Conservation (phyloP, 2,329 filamentous ascomycete genomes). For the Penicillium sp. region DNA sequence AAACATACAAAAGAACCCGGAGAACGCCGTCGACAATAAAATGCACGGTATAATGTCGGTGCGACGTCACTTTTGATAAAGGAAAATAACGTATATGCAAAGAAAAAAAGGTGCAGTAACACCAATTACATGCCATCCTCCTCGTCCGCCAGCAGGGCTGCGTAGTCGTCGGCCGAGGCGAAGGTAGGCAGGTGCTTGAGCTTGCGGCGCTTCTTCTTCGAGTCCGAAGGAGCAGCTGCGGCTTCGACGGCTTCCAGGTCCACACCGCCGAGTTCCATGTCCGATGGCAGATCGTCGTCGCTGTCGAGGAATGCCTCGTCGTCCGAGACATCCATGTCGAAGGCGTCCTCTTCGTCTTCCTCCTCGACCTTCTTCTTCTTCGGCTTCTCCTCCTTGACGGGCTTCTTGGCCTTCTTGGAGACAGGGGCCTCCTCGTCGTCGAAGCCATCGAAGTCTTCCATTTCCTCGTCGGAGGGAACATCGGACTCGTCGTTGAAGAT, state of each 20-base stretch:
- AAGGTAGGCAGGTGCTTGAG: slow-evolving; percentile 89
- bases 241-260: slow-evolving; percentile 43
- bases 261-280: slow-evolving; percentile 47
- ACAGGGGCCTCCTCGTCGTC: slow-evolving; percentile 39
- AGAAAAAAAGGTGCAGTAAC: not conserved
- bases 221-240: slow-evolving; percentile 40
- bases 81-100: slow-evolving; percentile 7
- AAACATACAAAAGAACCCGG: not conserved
- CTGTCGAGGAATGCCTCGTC: slow-evolving; percentile 52
- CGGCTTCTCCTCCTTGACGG: slow-evolving; percentile 23
- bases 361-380: slow-evolving; percentile 31
- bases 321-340: slow-evolving; percentile 50
- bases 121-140: slow-evolving; percentile 49
- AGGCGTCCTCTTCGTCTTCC: slow-evolving; percentile 56
- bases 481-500: slow-evolving; percentile 50
- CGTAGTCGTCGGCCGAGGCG: slow-evolving; percentile 91
- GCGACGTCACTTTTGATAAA: slow-evolving; percentile 3
- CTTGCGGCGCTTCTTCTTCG: slow-evolving; percentile 75
- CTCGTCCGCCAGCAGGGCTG: slow-evolving; percentile 74
- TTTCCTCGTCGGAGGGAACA: slow-evolving; percentile 48
- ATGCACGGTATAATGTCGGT: slow-evolving; percentile 4
- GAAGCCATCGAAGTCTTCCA: slow-evolving; percentile 49
- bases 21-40: slow-evolving; percentile 6
- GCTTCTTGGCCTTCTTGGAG: slow-evolving; percentile 27
- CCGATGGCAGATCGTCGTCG: slow-evolving; percentile 56